phyloP scores from a whole-genome alignment of 2,329 filamentous ascomycete species.

The Xylaria sp. region DNA sequence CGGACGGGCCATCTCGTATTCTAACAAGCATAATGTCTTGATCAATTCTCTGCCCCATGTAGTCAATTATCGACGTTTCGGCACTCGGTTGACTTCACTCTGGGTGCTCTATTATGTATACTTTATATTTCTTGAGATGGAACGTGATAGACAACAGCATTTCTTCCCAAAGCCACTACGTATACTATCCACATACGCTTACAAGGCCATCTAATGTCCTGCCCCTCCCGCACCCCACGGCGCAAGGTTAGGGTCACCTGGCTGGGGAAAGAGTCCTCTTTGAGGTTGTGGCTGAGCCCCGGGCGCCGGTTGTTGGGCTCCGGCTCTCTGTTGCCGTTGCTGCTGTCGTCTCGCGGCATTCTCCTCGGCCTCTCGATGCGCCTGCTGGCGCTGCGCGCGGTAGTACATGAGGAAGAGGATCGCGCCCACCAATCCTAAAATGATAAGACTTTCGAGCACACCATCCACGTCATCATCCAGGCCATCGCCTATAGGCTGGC shows the following conservation, averaged over 20 bases:
- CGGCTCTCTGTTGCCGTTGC: constrained; percentile 34
- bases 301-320: not conserved
- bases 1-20: too few relatives aligned
- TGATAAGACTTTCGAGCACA: constrained; percentile 80
- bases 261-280: constrained; percentile 50
- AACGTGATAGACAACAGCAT: too few relatives aligned
- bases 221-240: constrained; percentile 64
- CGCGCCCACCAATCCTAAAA: constrained; percentile 74
- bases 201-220: constrained; percentile 50
- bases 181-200: not conserved
- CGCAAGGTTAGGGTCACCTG: constrained; percentile 67
- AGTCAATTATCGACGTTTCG: too few relatives aligned
- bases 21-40: too few relatives aligned
- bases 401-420: constrained; percentile 83
- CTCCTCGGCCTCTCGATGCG: constrained; percentile 43
- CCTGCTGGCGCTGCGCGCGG: constrained; percentile 69
- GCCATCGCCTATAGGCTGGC: constrained; percentile 55
- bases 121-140: too few relatives aligned
- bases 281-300: not conserved
- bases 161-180: too few relatives aligned
- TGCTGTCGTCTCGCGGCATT: constrained; percentile 28
- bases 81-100: too few relatives aligned
- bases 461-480: constrained; percentile 73
- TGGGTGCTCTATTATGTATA: too few relatives aligned
- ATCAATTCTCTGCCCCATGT: too few relatives aligned